phyloP scores from a whole-genome alignment of 1,284 basidiomycete genomes.

The Laetiporus sulphureus region DNA sequence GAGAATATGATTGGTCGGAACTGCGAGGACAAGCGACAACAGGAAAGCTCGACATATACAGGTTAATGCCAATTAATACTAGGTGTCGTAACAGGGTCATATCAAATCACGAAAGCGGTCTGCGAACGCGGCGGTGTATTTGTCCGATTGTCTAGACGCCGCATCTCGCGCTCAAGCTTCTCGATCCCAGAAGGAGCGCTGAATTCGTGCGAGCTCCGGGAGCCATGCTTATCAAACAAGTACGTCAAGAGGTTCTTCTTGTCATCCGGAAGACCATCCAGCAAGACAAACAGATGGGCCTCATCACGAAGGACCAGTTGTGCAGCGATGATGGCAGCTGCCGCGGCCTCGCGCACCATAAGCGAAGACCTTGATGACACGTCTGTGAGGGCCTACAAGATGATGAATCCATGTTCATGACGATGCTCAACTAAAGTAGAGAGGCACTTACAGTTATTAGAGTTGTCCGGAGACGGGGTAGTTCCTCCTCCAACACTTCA shows the following conservation, averaged over 20 bases:
- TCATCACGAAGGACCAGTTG: slow-evolving; percentile 77
- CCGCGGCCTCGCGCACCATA: slow-evolving; percentile 75
- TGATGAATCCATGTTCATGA: slow-evolving; percentile 1
- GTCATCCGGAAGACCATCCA: slow-evolving; percentile 74
- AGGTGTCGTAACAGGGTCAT: neutral
- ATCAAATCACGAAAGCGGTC: slow-evolving; percentile 5
- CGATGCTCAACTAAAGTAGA: slow-evolving; percentile 1
- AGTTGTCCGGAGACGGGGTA: slow-evolving; percentile 65
- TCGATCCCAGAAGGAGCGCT: slow-evolving; percentile 39
- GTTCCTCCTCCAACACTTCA: slow-evolving; percentile 79
- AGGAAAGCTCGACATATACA: neutral
- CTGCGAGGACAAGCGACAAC: neutral
- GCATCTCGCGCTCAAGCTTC: slow-evolving; percentile 70
- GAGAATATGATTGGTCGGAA: neutral
- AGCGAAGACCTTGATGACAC: slow-evolving; percentile 42
- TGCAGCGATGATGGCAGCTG: slow-evolving; percentile 72
- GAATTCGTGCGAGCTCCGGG: slow-evolving; percentile 35
- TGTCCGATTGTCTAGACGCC: slow-evolving; percentile 65
- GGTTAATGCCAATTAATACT: neutral
- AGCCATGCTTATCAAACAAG: slow-evolving; percentile 77
- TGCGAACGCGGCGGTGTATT: slow-evolving; percentile 47
- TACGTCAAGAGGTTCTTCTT: slow-evolving; percentile 85
- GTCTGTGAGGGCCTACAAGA: slow-evolving; percentile 61
- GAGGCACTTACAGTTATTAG: slow-evolving; percentile 53
- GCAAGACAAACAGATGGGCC: slow-evolving; percentile 67